These are phyloP conservation scores for Colletotrichum eremochloae DNA, from an alignment of 2,329 filamentous ascomycete species.

Conservation along the genomic window DNA sequence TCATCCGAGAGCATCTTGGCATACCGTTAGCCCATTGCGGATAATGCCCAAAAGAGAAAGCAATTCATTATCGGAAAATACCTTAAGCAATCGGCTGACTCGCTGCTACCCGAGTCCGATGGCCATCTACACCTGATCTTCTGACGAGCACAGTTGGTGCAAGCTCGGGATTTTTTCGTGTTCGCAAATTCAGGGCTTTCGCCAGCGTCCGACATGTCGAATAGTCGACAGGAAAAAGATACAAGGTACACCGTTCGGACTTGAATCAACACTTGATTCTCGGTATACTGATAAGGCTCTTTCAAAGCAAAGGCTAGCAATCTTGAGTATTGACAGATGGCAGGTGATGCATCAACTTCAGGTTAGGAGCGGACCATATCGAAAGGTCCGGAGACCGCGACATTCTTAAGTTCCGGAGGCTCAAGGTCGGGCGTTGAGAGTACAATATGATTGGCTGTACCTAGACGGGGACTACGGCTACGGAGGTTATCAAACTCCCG, in stretches of 20 bases:
- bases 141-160: conserved; percentile 51
- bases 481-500: conserved; percentile 10
- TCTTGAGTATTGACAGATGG: no score
- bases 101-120: conserved; percentile 42
- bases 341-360: neutral
- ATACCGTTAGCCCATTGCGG: neutral
- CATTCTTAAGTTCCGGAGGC: conserved; percentile 25
- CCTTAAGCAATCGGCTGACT: conserved; percentile 47
- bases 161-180: conserved; percentile 49
- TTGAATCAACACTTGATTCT: neutral
- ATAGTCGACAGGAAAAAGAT: neutral
- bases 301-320: neutral
- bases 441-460: conserved; percentile 18
- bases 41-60: neutral
- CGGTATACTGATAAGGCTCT: neutral
- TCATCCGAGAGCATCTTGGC: conserved; percentile 52
- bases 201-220: neutral
- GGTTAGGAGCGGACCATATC: conserved; percentile 4
- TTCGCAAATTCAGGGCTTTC: conserved; percentile 11
- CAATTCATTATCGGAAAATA: conserved; percentile 23
- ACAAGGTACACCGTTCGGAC: neutral
- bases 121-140: conserved; percentile 56
- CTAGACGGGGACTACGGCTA: neutral
- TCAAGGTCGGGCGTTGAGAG: neutral
- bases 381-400: conserved; percentile 10